phyloP scores from a whole-genome alignment of 768 basidiomycete species.

The Crucibulum laeve region DNA sequence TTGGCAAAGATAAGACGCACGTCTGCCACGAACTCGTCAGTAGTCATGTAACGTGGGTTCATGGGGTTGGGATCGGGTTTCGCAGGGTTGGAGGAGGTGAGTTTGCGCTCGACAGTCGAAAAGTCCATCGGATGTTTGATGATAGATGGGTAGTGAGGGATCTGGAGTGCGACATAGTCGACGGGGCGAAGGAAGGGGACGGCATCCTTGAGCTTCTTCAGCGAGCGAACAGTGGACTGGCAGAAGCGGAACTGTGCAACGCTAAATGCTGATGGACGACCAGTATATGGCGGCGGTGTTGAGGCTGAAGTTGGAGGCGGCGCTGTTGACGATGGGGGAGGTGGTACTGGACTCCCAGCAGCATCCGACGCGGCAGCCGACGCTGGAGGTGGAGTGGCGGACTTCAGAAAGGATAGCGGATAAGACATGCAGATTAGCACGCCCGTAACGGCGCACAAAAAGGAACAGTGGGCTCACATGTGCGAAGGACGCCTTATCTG shows the following conservation, averaged over 20 bases:
- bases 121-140: slow-evolving; percentile 95
- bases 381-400: slow-evolving; percentile 69
- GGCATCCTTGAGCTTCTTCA: slow-evolving; percentile 87
- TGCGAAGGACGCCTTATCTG: slow-evolving; percentile 66
- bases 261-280: slow-evolving; percentile 44
- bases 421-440: slow-evolving; percentile 43
- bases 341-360: slow-evolving; percentile 32
- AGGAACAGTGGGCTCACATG: slow-evolving; percentile 50
- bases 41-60: slow-evolving; percentile 73
- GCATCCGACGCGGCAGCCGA: slow-evolving; percentile 38
- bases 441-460: slow-evolving; percentile 48
- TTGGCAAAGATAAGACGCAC: slow-evolving; percentile 88
- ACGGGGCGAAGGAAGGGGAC: slow-evolving; percentile 82
- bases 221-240: slow-evolving; percentile 65
- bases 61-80: slow-evolving; percentile 68
- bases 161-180: slow-evolving; percentile 75
- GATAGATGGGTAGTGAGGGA: slow-evolving; percentile 85
- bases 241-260: slow-evolving; percentile 76
- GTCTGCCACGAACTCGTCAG: slow-evolving; percentile 81
- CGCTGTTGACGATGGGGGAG: slow-evolving; percentile 17
- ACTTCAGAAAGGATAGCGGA: slow-evolving; percentile 44
- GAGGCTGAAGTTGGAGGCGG: slow-evolving; percentile 17
- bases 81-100: slow-evolving; percentile 69
- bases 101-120: slow-evolving; percentile 85
- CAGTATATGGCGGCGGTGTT: slow-evolving; percentile 14